These are phyloP conservation scores for Dendrobium officinale DNA, from an alignment of 106 monocot genomes.

Conservation along the genomic window DNA sequence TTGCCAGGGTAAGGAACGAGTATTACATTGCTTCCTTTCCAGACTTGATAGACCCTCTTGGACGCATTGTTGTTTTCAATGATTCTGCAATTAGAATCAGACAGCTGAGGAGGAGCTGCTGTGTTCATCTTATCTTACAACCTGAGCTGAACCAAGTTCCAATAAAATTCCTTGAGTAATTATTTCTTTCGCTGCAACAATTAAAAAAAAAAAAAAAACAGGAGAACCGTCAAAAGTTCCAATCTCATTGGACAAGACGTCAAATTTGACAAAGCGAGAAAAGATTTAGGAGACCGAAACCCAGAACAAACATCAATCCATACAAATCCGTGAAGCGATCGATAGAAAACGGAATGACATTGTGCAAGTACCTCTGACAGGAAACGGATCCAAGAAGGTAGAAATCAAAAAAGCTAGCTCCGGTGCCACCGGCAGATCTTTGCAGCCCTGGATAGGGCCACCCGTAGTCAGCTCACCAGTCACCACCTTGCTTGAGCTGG, in stretches of 20 bases:
- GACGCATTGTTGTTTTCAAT: constrained; percentile 21
- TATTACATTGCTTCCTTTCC: constrained; percentile 78
- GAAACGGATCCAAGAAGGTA: not conserved
- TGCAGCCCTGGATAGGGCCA: not conserved
- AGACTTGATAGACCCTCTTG: constrained; percentile 57
- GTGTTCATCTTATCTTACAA: constrained; percentile 34
- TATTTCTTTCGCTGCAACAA: not conserved
- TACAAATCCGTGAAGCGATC: not conserved
- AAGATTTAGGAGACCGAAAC: not conserved
- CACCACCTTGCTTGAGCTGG: not conserved
- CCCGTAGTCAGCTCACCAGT: not conserved
- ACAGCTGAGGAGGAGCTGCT: constrained; percentile 17
- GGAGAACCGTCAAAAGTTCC: not conserved
- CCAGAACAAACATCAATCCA: not conserved
- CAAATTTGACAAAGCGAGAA: not conserved
- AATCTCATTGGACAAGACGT: not conserved
- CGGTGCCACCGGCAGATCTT: not conserved
- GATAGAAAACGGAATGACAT: not conserved
- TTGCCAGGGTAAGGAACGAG: not conserved
- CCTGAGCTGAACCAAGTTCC: not conserved
- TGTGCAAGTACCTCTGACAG: not conserved
- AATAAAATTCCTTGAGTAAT: not conserved
- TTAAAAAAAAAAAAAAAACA: not conserved
- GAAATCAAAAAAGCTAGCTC: not conserved
- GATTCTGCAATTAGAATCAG: constrained; percentile 32